phyloP scores from a whole-genome alignment of 352 stramenopile genomes.

The Globisporangium carolinianum region DNA sequence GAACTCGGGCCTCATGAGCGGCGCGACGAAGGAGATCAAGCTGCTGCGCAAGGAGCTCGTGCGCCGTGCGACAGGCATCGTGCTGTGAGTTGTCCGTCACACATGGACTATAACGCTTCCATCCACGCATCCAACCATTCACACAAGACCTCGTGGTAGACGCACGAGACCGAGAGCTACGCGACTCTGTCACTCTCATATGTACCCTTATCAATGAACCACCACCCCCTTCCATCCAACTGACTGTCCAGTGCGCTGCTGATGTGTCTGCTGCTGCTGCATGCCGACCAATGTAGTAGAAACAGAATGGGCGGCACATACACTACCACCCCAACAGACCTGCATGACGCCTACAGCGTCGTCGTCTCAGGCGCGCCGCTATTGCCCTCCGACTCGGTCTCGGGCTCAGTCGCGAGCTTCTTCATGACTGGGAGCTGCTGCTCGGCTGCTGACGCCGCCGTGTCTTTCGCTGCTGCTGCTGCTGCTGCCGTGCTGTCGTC shows the following conservation, averaged over 20 bases:
- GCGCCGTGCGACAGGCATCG: constrained; percentile 24
- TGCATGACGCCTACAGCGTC: too few species aligned
- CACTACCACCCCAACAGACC: too few species aligned
- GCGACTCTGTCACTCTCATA: too few species aligned
- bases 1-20: constrained; percentile 91
- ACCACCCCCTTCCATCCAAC: too few species aligned
- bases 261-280: too few species aligned
- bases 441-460: background rate
- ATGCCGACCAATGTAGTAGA: too few species aligned
- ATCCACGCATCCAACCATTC: background rate
- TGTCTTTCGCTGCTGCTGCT: background rate
- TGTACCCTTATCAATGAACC: too few species aligned
- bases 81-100: background rate
- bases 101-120: background rate
- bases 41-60: constrained; percentile 66
- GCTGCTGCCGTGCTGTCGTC: background rate
- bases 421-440: background rate
- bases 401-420: background rate
- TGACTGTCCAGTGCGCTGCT: too few species aligned
- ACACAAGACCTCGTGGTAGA: background rate
- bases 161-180: background rate
- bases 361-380: too few species aligned
- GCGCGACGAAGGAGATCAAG: constrained; percentile 63
- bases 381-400: too few species aligned
- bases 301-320: too few species aligned